Percentiles rank a stretch among this genome's conserved stretches.
These are phyloP conservation scores for Candida adriatica DNA, from an alignment of 805 yeast species.

Conservation along the genomic window DNA sequence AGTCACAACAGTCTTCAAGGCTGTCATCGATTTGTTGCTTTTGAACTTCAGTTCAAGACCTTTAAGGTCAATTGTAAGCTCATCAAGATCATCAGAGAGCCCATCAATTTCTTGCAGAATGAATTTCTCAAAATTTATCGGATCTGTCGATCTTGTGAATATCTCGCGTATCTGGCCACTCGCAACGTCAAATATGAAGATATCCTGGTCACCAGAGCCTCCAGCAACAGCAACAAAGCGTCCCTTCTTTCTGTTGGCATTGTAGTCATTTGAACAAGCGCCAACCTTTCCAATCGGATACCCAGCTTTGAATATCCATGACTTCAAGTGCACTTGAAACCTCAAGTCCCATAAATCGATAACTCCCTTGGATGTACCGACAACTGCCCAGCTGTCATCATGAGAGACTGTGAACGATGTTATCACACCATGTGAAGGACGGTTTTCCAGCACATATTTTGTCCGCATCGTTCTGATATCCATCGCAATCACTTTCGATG, in stretches of 20 bases:
- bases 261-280: conserved; percentile 34
- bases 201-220: conserved; percentile 52
- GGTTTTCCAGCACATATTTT: conserved; percentile 39
- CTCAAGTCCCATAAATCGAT: conserved; percentile 79
- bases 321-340: conserved; percentile 50
- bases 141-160: conserved; percentile 17
- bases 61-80: conserved; percentile 2
- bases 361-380: conserved; percentile 73
- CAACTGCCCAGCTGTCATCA: conserved; percentile 51
- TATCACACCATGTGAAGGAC: conserved; percentile 59
- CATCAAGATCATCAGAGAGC: conserved; percentile 1
- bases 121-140: conserved; percentile 16
- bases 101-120: conserved; percentile 13
- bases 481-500: conserved; percentile 41
- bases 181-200: conserved; percentile 73
- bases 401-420: conserved; percentile 52
- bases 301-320: conserved; percentile 52
- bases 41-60: conserved; percentile 1
- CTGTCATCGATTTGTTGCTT: conserved; percentile 13
- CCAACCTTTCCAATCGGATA: conserved; percentile 43
- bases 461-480: conserved; percentile 54
- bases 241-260: conserved; percentile 28
- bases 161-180: conserved; percentile 48
- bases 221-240: conserved; percentile 55
- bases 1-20: conserved; percentile 15